Base-by-base conservation (phyloP, 305 asterid species). In the Rubia peregrina region DNA sequence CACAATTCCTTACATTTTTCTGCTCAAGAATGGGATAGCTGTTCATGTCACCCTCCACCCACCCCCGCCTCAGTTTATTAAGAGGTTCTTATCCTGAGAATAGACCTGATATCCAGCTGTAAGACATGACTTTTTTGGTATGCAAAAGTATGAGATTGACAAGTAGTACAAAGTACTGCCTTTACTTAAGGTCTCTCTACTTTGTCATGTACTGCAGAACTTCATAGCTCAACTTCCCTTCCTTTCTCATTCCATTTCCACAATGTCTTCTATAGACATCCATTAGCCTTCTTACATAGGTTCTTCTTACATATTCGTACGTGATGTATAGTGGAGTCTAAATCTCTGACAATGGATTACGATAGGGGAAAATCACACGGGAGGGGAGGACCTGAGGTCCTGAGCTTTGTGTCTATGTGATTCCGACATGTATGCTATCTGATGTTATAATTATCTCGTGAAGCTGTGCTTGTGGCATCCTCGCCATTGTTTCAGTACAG, bases 341-440 rank as follows among this genome's bases (percentile, higher is more conserved):
- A 17, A 46, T 13, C 5, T 22, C 14, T 10, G 5, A 26, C 3
- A 24, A 46, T 46, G 14, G 42, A 48, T 22, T 5, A 22, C 33
- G 33, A 1, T 5, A 9, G n/a, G 61, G 61, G 16, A 8, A 67
- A 48, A 67, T 1, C 2, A 12, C 22, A 67, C 16, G 61, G 24
- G 61, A 48, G 26, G 59, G 16, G 5, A 6, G 38, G 60, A 44
- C 36, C 7, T 43, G 16, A 11, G 53, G 53, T 46, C 9, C 21
- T 49, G 8, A 49, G 26, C 44, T 62, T 36, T 62, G 16, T 19
- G 1, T 6, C 17, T 8, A 49, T 46, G n/a, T 67, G 61, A 49
- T 48, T 67, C 26, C 30, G 61, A 30, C 46, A 68, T 49, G 60
- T 61, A 26, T 17, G 61, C 61, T 60, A 41, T 41, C 44, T 41